A percentile compares a stretch with the other conserved stretches of the same genome.
Evolutionary conservation across 768 basidiomycete species (phyloP).

Genomic region (Calocybe cyanea): DNA sequence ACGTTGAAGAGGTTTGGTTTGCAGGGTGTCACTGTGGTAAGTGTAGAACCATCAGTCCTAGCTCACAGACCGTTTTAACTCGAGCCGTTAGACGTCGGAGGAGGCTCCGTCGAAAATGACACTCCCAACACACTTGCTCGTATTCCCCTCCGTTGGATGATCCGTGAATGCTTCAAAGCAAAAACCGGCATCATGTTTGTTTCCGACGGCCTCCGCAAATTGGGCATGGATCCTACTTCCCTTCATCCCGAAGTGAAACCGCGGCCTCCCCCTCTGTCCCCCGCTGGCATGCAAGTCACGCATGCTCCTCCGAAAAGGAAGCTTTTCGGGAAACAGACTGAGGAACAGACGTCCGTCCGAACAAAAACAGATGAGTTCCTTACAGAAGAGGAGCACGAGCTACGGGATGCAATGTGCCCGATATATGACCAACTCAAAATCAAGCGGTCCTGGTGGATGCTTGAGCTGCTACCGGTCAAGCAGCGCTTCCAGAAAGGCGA

Average conservation of each 20-base stretch:
- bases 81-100: constrained; percentile 44
- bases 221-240: constrained; percentile 37
- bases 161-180: constrained; percentile 58
- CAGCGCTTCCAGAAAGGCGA: constrained; percentile 33
- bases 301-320: constrained; percentile 10
- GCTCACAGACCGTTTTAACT: not conserved
- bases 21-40: constrained; percentile 35
- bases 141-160: constrained; percentile 64
- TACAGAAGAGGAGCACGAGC: constrained; percentile 51
- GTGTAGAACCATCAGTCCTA: not conserved
- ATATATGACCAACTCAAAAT: constrained; percentile 48
- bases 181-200: constrained; percentile 59
- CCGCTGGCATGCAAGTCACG: constrained; percentile 16
- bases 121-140: constrained; percentile 40
- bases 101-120: constrained; percentile 42
- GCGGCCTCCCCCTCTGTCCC: constrained; percentile 27
- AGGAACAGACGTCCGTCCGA: not conserved
- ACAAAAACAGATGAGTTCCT: not conserved
- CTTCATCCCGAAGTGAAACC: constrained; percentile 32
- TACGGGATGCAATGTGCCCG: constrained; percentile 43
- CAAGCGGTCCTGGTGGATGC: constrained; percentile 52
- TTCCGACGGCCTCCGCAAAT: constrained; percentile 32
- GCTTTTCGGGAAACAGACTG: not conserved
- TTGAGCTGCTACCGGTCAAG: constrained; percentile 45
- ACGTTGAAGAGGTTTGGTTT: constrained; percentile 52